Conservation (phyloP, 176 grass and related monocot species). For the Aegilops tauschii region DNA sequence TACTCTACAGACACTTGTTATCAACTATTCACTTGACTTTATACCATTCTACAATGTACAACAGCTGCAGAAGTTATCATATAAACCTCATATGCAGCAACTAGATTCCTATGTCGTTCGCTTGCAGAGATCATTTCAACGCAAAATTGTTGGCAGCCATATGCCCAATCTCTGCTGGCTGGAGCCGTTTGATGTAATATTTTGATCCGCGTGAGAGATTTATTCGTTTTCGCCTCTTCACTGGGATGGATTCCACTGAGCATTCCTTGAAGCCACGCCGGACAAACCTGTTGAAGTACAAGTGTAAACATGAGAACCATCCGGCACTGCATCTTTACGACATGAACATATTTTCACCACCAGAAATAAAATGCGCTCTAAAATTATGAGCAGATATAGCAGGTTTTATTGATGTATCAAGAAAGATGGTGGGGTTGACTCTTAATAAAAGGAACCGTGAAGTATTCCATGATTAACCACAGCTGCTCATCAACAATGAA, state of each 20-base stretch:
- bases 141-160: slow-evolving; percentile 38
- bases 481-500: background rate
- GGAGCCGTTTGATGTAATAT: slow-evolving; percentile 79
- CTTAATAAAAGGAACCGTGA: background rate
- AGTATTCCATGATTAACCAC: background rate
- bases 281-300: slow-evolving; percentile 61
- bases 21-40: slow-evolving; percentile 25
- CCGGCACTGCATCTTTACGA: background rate
- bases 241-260: slow-evolving; percentile 66
- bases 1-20: background rate
- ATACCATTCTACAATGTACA: slow-evolving; percentile 33
- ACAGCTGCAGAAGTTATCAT: background rate
- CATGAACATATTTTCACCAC: background rate
- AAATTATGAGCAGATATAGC: background rate
- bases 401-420: background rate
- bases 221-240: slow-evolving; percentile 64
- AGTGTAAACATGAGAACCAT: background rate
- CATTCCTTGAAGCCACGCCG: slow-evolving; percentile 89
- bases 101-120: background rate
- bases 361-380: background rate
- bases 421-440: background rate
- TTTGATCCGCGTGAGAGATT: slow-evolving; percentile 80
- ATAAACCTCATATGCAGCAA: slow-evolving; percentile 12
- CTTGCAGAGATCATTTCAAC: slow-evolving; percentile 14
- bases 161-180: slow-evolving; percentile 38